Evolutionary conservation across 306 rosid species (phyloP), one percentile per base, ranked within the genome.

Genomic region (Fragaria vesca): DNA sequence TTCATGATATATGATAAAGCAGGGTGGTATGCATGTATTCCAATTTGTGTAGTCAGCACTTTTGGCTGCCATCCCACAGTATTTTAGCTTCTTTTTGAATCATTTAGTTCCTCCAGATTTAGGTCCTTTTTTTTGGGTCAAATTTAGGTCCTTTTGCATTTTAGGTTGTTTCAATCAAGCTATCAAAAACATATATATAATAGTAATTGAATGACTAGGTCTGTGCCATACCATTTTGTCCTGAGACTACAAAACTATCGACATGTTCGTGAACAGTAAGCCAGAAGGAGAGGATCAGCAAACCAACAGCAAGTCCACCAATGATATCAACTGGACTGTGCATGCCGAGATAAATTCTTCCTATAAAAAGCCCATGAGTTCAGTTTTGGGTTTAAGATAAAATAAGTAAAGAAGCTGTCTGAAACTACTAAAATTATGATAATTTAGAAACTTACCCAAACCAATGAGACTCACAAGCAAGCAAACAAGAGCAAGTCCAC

Each of bases 311-410:
- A 81, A 90, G 87, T 47, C 99, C 99, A 71, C 86, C 86, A 46
- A 91, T 75, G 79, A 96, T 26, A 85, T 96, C 99, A 69, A 93
- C 54, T 76, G 90, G 55, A 76, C 98, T 96, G 89, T 96, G 99
- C 99, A 96, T 93, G 67, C 99, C 99, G 20, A 96, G 98, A 85
- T 93, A 93, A 73, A 96, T 85, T 91, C 99, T 96, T 81, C 96
- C 98, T 96, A 52, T 84, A 85, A 85, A 63, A 72, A 71, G 72
- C 65, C 81, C 67, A 77, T 65, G 72, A 83, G 32, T 62, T 73
- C 18, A 76, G 54, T 71, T 84, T 71, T 73, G 72, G 67, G 43
- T 43, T 72, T 67, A 71, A 46, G 30, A 34, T 13, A 75, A 82
- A 85, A 45, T 71, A 66, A 60, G 1, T n/a, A 62, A 71, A 55